Percentiles rank a stretch among this genome's conserved stretches.
These are phyloP conservation scores for Didymella sp. DNA, from an alignment of 2,329 filamentous ascomycete genomes.

Conservation along the genomic window DNA sequence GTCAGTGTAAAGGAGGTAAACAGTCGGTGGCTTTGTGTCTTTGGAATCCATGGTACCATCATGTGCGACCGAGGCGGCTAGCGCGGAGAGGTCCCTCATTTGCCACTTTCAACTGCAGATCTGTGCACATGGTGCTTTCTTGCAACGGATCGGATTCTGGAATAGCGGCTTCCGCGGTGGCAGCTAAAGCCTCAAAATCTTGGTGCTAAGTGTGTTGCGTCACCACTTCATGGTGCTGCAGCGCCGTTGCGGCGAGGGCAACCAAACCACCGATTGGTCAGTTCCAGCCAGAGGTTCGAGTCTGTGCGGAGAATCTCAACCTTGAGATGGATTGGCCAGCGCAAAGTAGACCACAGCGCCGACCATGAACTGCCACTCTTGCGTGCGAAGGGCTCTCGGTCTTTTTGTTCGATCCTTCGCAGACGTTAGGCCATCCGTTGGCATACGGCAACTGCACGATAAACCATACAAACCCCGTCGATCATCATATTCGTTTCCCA, in stretches of 20 bases:
- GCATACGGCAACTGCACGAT: constrained; percentile 14
- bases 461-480: constrained; percentile 4
- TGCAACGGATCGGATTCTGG: constrained; percentile 10
- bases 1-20: neutral
- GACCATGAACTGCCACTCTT: constrained; percentile 41
- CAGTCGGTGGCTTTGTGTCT: neutral
- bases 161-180: constrained; percentile 7
- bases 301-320: constrained; percentile 14
- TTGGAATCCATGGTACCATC: constrained; percentile 22
- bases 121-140: constrained; percentile 10
- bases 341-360: constrained; percentile 2
- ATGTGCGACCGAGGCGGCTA: constrained; percentile 43
- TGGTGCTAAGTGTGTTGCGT: constrained; percentile 18
- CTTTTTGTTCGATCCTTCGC: constrained; percentile 32
- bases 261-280: constrained; percentile 18
- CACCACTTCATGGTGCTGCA: constrained; percentile 11
- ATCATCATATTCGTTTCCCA: constrained; percentile 11
- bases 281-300: neutral
- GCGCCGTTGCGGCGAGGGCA: constrained; percentile 8
- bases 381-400: constrained; percentile 32
- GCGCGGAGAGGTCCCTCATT: constrained; percentile 23
- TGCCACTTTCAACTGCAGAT: constrained; percentile 22
- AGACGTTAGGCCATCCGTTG: constrained; percentile 3
- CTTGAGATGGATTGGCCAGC: constrained; percentile 1
- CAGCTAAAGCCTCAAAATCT: constrained; percentile 12